Evolutionary conservation across 2,329 filamentous ascomycete species (phyloP), one percentile per base, ranked within the genome.

Genomic region (Rutstroemia sp.): DNA sequence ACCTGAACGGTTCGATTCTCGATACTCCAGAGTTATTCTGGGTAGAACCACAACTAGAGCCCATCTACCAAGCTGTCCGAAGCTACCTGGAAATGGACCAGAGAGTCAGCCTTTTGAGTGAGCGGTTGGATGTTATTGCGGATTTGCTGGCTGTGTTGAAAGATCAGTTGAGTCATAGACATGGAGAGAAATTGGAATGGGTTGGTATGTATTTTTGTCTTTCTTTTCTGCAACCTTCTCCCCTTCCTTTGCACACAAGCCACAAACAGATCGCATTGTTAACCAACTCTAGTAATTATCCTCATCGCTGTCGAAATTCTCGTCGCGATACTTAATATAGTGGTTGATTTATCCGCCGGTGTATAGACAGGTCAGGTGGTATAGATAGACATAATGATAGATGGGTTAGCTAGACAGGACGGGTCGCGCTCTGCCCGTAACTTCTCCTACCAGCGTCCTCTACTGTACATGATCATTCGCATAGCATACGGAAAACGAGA

Each of bases 11-110:
- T 37, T 95, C 90, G 30, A 92, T 99, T 5, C 85, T 99, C 41
- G 94, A 99, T 71, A 95, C 92, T 9, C 94, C 94, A 0, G 94
- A 99, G 74, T 80, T 99, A 44, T 97, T 99, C 80, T 99, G 94
- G 94, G 89, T 92, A 34, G 94, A 99, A 73, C 94, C 94, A 8
- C 92, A 96, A 72, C 80, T 99, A 6, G 94, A 99, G 68, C 94
- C 94, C 5, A 87, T 99, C 27, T 99, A 99, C 71, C 88, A 95
- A 71, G 94, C 94, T 54, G 94, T 97, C 45, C 80, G 94, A 57
- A 94, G 87, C 70, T 99, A 99, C 71, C 78, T 99, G 19, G 94
- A 99, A 75, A 97, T 99, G 88, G 94, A 97, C 72, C 94, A 97
- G 76, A 79, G 94, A 56, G 92, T 97, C 12, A 84, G 85, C 23